These are phyloP conservation scores for Phytophthora syringae DNA, from an alignment of 352 stramenopile genomes.

Conservation along the genomic window DNA sequence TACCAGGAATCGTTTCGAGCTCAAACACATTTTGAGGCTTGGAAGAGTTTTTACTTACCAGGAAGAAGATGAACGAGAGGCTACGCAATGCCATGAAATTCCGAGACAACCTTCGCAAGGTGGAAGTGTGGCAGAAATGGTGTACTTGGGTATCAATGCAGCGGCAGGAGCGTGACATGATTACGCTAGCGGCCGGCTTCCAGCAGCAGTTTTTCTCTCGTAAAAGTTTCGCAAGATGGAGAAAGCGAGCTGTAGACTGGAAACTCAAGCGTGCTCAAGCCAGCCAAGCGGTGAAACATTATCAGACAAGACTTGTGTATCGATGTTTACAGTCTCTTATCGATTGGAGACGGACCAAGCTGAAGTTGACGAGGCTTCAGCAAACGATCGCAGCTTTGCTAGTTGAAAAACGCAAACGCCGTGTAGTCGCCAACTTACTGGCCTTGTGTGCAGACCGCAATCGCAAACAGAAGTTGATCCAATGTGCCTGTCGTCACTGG, in stretches of 20 bases:
- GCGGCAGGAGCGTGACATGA: constrained; percentile 31
- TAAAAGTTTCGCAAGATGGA: constrained; percentile 50
- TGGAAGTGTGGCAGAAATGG: constrained; percentile 51
- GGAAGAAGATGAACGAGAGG: constrained; percentile 35
- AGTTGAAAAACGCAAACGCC: constrained; percentile 10
- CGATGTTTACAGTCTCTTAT: constrained; percentile 12
- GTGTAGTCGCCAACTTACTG: constrained; percentile 19
- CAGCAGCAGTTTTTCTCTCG: constrained; percentile 41
- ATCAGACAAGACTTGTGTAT: constrained; percentile 1
- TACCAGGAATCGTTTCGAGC: constrained; percentile 43
- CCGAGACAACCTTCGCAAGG: constrained; percentile 26
- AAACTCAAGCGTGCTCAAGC: constrained; percentile 27
- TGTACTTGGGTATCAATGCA: constrained; percentile 19
- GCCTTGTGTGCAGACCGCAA: constrained; percentile 1
- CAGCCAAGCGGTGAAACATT: constrained; percentile 15
- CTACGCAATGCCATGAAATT: constrained; percentile 38
- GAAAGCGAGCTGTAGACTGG: constrained; percentile 11
- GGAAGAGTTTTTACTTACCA: constrained; percentile 41
- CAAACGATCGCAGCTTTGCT: background rate
- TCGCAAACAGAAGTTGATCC: background rate
- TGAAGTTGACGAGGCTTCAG: constrained; percentile 15
- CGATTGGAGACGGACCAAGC: background rate
- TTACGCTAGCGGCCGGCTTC: constrained; percentile 45
- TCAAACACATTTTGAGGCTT: constrained; percentile 53
- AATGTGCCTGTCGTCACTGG: constrained; percentile 23